Percentiles rank a stretch among this genome's conserved stretches.
Evolutionary conservation across 1,284 basidiomycete genomes (phyloP).

Genomic region (Rhodofomes roseus): DNA sequence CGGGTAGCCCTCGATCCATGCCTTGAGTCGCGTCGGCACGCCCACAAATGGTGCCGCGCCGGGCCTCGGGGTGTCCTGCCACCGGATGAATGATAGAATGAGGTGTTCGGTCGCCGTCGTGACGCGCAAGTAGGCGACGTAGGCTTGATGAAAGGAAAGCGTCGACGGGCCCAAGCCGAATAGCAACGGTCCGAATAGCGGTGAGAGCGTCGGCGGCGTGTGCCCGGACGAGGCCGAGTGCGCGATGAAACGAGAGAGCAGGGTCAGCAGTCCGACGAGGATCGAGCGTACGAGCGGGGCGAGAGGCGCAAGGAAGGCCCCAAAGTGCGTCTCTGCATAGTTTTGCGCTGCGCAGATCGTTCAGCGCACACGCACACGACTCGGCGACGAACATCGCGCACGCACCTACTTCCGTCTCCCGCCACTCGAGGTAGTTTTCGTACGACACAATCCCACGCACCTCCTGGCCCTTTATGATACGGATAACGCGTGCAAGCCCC

Average conservation of each 20-base stretch:
- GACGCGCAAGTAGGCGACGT: constrained; percentile 76
- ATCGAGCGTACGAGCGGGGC: constrained; percentile 54
- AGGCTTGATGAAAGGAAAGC: constrained; percentile 72
- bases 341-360: constrained; percentile 42
- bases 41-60: constrained; percentile 43
- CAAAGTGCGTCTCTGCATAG: constrained; percentile 71
- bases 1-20: constrained; percentile 87
- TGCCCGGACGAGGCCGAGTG: constrained; percentile 79
- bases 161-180: constrained; percentile 71
- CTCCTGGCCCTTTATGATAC: constrained; percentile 61
- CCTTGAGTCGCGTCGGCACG: constrained; percentile 74
- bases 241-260: constrained; percentile 77
- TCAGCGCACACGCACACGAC: constrained; percentile 13
- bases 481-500: constrained; percentile 73
- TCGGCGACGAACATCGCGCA: constrained; percentile 8
- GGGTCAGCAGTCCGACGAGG: constrained; percentile 63
- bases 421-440: constrained; percentile 76
- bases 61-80: constrained; percentile 51
- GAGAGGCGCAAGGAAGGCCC: constrained; percentile 52
- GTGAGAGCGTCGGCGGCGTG: constrained; percentile 78
- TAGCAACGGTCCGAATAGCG: constrained; percentile 84
- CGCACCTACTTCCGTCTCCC: constrained; percentile 74
- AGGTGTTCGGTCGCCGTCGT: constrained; percentile 87
- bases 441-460: constrained; percentile 73
- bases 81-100: constrained; percentile 80